phyloP scores from a whole-genome alignment of 306 rosid species.

The Canavalia gladiata region DNA sequence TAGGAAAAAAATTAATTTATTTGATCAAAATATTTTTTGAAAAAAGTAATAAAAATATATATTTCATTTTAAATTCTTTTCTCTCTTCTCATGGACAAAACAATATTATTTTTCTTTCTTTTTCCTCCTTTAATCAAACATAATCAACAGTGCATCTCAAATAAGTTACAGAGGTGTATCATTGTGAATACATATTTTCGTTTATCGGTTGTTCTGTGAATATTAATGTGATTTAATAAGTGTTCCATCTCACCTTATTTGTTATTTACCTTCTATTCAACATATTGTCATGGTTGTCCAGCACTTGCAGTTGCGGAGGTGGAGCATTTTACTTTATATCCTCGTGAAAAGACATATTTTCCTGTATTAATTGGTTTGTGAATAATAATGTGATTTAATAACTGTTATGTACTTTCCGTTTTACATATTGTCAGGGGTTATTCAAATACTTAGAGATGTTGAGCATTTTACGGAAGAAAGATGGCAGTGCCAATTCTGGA shows the following conservation, averaged over 20 bases:
- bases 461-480: conserved; percentile 74
- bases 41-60: too few relatives aligned
- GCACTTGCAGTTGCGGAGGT: conserved; percentile 63
- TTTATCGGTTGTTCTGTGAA: conserved; percentile 23
- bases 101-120: too few relatives aligned
- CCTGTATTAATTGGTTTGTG: conserved; percentile 25
- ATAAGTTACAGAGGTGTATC: neutral
- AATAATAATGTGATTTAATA: conserved; percentile 40
- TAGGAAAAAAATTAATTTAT: too few relatives aligned
- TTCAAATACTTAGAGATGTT: conserved; percentile 73
- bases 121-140: too few relatives aligned
- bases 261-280: conserved; percentile 36
- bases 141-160: too few relatives aligned
- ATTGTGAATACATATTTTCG: neutral
- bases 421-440: conserved; percentile 51
- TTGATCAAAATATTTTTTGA: too few relatives aligned
- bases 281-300: conserved; percentile 51
- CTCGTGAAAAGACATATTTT: neutral
- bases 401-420: conserved; percentile 15
- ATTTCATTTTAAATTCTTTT: too few relatives aligned
- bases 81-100: too few relatives aligned
- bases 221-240: conserved; percentile 28
- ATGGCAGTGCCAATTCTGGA: conserved; percentile 56
- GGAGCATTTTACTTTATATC: conserved; percentile 62
- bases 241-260: neutral